Conservation (phyloP, 2,329 filamentous ascomycete species). For the Aureobasidium sp. region DNA sequence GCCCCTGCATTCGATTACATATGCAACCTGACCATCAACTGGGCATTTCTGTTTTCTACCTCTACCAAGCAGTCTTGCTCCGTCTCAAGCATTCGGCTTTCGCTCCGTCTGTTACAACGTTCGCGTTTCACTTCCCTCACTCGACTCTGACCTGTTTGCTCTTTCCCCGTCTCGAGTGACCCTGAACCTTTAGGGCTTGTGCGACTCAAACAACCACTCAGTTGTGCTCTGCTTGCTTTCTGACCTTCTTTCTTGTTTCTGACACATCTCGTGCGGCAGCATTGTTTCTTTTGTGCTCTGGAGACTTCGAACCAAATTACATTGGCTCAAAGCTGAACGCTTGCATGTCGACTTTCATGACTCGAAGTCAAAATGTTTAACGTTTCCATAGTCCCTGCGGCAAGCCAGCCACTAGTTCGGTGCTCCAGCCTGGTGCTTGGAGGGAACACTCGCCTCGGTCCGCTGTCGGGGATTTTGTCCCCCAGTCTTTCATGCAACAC, state of each 20-base stretch:
- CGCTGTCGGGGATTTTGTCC: not conserved
- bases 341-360: not conserved
- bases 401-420: slow-evolving; percentile 11
- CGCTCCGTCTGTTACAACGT: slow-evolving; percentile 2
- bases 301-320: not conserved
- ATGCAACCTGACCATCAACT: not conserved
- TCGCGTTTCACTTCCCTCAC: slow-evolving; percentile 1
- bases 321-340: not conserved
- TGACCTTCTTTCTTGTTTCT: not conserved
- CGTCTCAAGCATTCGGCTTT: not conserved
- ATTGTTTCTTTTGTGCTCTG: not conserved
- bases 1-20: not conserved
- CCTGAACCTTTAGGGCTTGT: slow-evolving; percentile 1
- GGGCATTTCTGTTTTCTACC: not conserved
- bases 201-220: not conserved
- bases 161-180: not conserved
- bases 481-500: not conserved
- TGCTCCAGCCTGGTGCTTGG: not conserved
- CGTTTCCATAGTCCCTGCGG: slow-evolving; percentile 6
- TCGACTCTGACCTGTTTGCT: not conserved
- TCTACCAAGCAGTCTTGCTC: not conserved
- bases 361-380: slow-evolving; percentile 6
- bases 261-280: not conserved
- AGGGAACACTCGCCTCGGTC: not conserved
- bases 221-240: not conserved